These are phyloP conservation scores for Coemansia sp. DNA, from an alignment of 192 early-diverging fungal species.

Conservation along the genomic window DNA sequence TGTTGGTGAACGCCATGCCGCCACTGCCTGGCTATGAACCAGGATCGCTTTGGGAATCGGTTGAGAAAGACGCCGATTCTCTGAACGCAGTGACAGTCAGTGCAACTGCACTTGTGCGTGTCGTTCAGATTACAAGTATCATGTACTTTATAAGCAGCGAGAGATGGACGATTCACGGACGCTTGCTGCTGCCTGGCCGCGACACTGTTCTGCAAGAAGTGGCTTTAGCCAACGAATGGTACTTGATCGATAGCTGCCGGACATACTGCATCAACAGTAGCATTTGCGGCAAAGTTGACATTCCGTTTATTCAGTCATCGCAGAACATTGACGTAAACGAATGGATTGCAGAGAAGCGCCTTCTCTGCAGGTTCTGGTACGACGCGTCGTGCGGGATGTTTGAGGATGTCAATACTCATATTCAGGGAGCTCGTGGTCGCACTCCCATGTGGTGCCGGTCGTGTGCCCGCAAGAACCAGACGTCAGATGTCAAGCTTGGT, in stretches of 20 bases:
- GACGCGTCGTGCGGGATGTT: slow-evolving; percentile 52
- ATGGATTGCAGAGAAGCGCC: slow-evolving; percentile 20
- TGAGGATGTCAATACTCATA: slow-evolving; percentile 53
- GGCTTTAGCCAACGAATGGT: slow-evolving; percentile 55
- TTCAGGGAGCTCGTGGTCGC: slow-evolving; percentile 6
- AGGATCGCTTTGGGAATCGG: slow-evolving; percentile 23
- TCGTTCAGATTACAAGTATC: slow-evolving; percentile 31
- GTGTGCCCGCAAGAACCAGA: slow-evolving; percentile 24
- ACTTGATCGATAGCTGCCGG: slow-evolving; percentile 56
- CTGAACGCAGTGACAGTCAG: background rate
- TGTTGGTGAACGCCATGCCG: slow-evolving; percentile 14
- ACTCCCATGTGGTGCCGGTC: slow-evolving; percentile 31
- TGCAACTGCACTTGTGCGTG: slow-evolving; percentile 18
- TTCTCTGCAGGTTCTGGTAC: slow-evolving; percentile 61
- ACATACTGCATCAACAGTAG: slow-evolving; percentile 36
- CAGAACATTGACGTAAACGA: slow-evolving; percentile 28
- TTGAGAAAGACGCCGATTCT: slow-evolving; percentile 1
- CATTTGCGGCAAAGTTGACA: slow-evolving; percentile 52
- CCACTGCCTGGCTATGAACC: slow-evolving; percentile 15
- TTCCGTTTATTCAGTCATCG: slow-evolving; percentile 30
- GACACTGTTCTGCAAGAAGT: slow-evolving; percentile 59
- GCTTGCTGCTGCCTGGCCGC: slow-evolving; percentile 53
- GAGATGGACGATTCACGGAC: slow-evolving; percentile 54
- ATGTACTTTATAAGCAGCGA: slow-evolving; percentile 18
- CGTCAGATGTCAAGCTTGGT: slow-evolving; percentile 17